Conservation (phyloP, 2,329 filamentous ascomycete species). For the Boeremia exigua region DNA sequence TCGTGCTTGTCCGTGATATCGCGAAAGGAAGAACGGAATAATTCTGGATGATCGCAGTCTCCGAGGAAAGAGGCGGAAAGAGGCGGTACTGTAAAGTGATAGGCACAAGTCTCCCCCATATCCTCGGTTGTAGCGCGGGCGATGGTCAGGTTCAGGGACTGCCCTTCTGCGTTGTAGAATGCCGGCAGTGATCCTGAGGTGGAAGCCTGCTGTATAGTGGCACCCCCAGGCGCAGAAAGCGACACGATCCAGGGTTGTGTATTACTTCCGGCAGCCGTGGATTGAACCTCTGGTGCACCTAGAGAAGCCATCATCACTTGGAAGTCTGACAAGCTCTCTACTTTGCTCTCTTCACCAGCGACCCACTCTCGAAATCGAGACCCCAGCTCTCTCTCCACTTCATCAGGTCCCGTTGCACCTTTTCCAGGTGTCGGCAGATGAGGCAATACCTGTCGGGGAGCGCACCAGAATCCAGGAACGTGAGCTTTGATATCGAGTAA, state of each 20-base stretch:
- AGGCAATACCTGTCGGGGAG: conserved; percentile 31
- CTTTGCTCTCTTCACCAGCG: conserved; percentile 27
- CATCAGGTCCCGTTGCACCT: conserved; percentile 26
- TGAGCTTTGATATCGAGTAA: conserved; percentile 42
- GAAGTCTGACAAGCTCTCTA: conserved; percentile 36
- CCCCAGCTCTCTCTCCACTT: conserved; percentile 39
- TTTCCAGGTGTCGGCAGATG: conserved; percentile 23
- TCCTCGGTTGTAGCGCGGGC: conserved; percentile 8
- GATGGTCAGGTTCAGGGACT: conserved; percentile 36
- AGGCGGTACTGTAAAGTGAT: conserved; percentile 57
- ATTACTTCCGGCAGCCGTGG: conserved; percentile 19
- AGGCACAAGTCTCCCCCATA: conserved; percentile 13
- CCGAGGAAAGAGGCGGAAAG: conserved; percentile 59
- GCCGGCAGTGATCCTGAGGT: conserved; percentile 29
- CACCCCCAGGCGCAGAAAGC: conserved; percentile 29
- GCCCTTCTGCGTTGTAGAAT: conserved; percentile 39
- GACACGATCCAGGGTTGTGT: conserved; percentile 37
- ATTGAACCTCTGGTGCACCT: conserved; percentile 29
- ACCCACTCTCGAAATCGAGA: conserved; percentile 39
- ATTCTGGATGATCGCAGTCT: conserved; percentile 45
- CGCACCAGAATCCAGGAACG: conserved; percentile 35
- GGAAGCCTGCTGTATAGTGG: conserved; percentile 11
- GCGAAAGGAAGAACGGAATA: conserved; percentile 48
- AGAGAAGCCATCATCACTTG: conserved; percentile 46
- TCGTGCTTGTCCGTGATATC: conserved; percentile 46